Percentiles rank a stretch among this genome's conserved stretches.
Evolutionary conservation across 768 basidiomycete genomes (phyloP).

Genomic region (Tulasnella sp.): DNA sequence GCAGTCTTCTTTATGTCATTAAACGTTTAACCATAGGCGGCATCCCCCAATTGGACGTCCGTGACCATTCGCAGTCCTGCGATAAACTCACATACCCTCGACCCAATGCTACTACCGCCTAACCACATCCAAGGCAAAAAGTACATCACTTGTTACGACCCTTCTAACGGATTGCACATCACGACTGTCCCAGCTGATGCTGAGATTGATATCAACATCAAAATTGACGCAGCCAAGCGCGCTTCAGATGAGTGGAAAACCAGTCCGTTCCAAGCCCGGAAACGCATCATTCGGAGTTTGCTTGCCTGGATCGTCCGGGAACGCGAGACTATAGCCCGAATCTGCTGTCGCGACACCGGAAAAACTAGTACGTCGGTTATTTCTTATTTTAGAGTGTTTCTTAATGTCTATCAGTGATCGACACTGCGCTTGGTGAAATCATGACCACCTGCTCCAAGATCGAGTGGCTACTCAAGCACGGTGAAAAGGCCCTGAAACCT

Average conservation of each 20-base stretch:
- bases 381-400: neutral
- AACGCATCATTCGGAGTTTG: constrained; percentile 73
- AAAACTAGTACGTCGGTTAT: constrained; percentile 62
- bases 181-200: constrained; percentile 66
- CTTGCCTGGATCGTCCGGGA: constrained; percentile 90
- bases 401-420: constrained; percentile 49
- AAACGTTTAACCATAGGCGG: constrained; percentile 32
- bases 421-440: constrained; percentile 90
- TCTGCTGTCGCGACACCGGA: constrained; percentile 87
- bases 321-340: constrained; percentile 70
- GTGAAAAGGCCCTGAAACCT: constrained; percentile 62
- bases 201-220: constrained; percentile 53
- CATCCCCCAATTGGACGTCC: constrained; percentile 46
- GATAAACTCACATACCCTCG: constrained; percentile 51
- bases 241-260: constrained; percentile 66
- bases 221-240: constrained; percentile 48
- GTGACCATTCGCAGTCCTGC: constrained; percentile 43
- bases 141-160: constrained; percentile 87
- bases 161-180: constrained; percentile 74
- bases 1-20: neutral
- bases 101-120: constrained; percentile 42
- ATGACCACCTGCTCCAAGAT: constrained; percentile 89
- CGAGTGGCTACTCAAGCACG: constrained; percentile 81
- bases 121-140: constrained; percentile 35
- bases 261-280: constrained; percentile 65